Evolutionary conservation across 2,329 filamentous ascomycete genomes (phyloP).

Genomic region (Elsinoe necatrix): DNA sequence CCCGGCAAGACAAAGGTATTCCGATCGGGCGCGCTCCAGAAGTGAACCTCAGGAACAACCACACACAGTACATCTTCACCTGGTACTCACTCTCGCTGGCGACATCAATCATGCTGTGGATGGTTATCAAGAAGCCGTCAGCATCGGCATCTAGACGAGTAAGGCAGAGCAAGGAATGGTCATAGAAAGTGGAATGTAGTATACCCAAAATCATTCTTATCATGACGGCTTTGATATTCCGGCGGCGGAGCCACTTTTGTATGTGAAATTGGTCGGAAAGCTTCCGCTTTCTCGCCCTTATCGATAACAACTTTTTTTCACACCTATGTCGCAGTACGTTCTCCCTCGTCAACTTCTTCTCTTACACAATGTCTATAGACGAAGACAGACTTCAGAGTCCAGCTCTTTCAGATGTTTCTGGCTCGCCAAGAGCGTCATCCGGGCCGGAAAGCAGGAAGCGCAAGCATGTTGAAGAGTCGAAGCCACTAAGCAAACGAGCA

Average conservation of each 20-base stretch:
- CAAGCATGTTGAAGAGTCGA: conserved; percentile 32
- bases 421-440: conserved; percentile 17
- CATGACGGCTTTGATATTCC: no score
- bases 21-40: conserved; percentile 82
- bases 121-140: conserved; percentile 83
- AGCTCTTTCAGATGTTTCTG: background rate
- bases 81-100: conserved; percentile 84
- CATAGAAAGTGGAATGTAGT: conserved; percentile 22
- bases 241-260: background rate
- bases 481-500: conserved; percentile 31
- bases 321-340: background rate
- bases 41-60: conserved; percentile 91
- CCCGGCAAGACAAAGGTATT: conserved; percentile 70
- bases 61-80: conserved; percentile 97
- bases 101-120: conserved; percentile 91
- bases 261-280: background rate
- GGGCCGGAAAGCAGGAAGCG: conserved; percentile 30
- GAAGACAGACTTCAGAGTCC: conserved; percentile 9
- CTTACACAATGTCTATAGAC: background rate
- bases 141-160: conserved; percentile 37
- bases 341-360: background rate
- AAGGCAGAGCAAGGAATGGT: conserved; percentile 22
- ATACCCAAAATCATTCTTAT: background rate
- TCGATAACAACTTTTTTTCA: conserved; percentile 8
- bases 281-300: background rate